These are phyloP conservation scores for Chlorella variabilis DNA, from an alignment of 163 green algal genomes.

Conservation along the genomic window DNA sequence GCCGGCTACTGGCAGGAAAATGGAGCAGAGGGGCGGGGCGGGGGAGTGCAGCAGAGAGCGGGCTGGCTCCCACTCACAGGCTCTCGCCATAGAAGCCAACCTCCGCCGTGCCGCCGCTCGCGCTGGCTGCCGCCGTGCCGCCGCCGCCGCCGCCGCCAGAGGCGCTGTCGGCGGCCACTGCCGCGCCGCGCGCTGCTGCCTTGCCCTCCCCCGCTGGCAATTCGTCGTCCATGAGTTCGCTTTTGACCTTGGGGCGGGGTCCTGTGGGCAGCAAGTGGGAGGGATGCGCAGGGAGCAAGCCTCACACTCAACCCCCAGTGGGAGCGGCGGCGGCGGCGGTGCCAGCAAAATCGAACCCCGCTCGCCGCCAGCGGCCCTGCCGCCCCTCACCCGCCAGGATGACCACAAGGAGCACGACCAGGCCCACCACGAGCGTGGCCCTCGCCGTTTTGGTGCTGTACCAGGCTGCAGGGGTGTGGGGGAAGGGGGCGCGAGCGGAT, in stretches of 20 bases:
- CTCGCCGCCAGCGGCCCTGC: neutral
- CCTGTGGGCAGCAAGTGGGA: neutral
- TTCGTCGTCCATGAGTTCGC: neutral
- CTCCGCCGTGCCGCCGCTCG: neutral
- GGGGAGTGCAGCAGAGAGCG: neutral
- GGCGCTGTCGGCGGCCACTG: neutral
- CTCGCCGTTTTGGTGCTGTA: neutral
- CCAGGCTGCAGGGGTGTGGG: conserved; percentile 10
- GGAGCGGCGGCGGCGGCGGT: neutral
- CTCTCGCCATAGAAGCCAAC: conserved; percentile 40
- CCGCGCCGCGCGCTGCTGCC: neutral
- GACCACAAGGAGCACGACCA: conserved; percentile 4
- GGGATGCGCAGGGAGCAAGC: neutral
- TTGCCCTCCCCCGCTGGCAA: no score
- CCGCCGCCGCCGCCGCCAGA: neutral
- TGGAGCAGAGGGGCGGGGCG: no score
- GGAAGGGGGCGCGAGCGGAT: no score
- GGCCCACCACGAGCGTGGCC: neutral
- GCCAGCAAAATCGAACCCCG: neutral
- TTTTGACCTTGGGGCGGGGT: neutral
- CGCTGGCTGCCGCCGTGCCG: neutral
- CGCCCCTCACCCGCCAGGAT: conserved; percentile 4
- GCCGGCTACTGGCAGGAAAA: no score
- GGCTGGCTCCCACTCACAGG: neutral
- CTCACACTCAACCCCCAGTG: neutral